A percentile compares a stretch with the other conserved stretches of the same genome.
These are phyloP conservation scores for Brassica rapa DNA, from an alignment of 345 rosid genomes.

Conservation along the genomic window DNA sequence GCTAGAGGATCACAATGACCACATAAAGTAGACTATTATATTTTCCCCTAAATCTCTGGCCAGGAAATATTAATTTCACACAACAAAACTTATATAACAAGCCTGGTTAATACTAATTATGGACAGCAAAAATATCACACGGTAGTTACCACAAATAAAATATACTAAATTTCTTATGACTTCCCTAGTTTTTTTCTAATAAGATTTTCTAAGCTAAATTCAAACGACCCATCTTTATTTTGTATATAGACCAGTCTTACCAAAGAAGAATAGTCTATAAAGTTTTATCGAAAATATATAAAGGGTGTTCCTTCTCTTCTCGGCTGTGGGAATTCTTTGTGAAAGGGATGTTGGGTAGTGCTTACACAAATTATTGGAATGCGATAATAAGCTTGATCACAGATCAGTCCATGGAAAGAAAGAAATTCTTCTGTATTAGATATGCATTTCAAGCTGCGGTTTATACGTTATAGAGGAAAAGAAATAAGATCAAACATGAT, in stretches of 20 bases:
- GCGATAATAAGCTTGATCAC: no score
- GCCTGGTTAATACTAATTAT: background rate
- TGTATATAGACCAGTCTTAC: background rate
- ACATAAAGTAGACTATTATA: background rate
- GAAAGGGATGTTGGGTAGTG: no score
- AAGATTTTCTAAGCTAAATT: background rate
- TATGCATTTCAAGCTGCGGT: no score
- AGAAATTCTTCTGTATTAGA: no score
- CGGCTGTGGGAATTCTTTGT: no score
- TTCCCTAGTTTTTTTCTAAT: background rate
- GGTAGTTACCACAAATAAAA: background rate
- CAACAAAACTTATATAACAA: background rate
- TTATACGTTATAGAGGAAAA: no score
- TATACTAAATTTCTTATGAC: background rate
- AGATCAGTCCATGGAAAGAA: no score
- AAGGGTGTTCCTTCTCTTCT: no score
- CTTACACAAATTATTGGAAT: no score
- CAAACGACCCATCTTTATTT: background rate
- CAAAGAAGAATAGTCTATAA: no score
- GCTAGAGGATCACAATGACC: slow-evolving; percentile 18
- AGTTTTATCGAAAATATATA: no score
- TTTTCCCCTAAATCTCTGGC: background rate
- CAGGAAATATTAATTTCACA: background rate
- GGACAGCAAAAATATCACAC: background rate
- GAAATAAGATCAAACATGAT: no score